These are phyloP conservation scores for Astragalus membranaceus DNA, from an alignment of 306 rosid genomes.

Conservation along the genomic window DNA sequence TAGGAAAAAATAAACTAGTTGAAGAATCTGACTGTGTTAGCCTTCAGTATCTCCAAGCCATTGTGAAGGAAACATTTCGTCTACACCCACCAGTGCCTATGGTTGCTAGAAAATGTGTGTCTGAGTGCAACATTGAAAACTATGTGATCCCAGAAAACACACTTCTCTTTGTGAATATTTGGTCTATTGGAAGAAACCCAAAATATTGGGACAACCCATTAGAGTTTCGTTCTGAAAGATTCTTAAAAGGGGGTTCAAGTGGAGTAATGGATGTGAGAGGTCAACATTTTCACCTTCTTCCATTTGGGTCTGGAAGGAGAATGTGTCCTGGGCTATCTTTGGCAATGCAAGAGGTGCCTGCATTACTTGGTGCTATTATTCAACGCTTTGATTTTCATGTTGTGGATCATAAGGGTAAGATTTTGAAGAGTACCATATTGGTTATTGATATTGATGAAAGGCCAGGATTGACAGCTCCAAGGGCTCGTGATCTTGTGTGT, in stretches of 20 bases:
- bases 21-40: too few relatives aligned
- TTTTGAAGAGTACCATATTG: background rate
- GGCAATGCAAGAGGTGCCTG: constrained; percentile 26
- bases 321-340: constrained; percentile 26
- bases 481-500: background rate
- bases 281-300: constrained; percentile 20
- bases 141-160: constrained; percentile 21
- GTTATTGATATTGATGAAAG: background rate
- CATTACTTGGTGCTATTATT: constrained; percentile 17
- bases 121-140: constrained; percentile 15
- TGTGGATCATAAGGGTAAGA: background rate
- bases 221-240: constrained; percentile 29
- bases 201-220: constrained; percentile 27
- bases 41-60: too few relatives aligned
- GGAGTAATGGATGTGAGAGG: constrained; percentile 14
- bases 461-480: constrained; percentile 32
- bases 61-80: too few relatives aligned
- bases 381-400: constrained; percentile 40
- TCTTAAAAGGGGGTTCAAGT: background rate
- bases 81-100: constrained; percentile 29
- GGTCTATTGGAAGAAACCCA: constrained; percentile 42
- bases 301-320: constrained; percentile 48
- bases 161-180: constrained; percentile 17
- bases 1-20: too few relatives aligned
- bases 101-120: constrained; percentile 22